Conservation (phyloP, 768 basidiomycete genomes). For the Lepiota subincarnata region DNA sequence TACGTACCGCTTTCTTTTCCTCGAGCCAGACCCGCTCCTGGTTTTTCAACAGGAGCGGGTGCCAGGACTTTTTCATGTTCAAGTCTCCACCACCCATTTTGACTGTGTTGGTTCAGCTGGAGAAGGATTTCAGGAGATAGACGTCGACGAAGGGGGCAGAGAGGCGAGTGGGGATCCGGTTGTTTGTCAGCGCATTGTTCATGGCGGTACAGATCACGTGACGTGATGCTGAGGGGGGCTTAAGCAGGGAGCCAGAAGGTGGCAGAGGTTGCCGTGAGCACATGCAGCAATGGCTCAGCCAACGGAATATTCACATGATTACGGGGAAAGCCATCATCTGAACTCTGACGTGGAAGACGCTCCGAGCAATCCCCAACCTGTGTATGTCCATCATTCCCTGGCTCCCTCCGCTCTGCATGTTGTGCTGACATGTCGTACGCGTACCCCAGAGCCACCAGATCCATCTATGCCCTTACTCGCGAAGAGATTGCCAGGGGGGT, state of each 20-base stretch:
- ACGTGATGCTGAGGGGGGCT: not conserved
- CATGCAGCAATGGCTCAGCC: constrained; percentile 32
- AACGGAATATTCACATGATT: constrained; percentile 30
- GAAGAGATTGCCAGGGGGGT: constrained; percentile 80
- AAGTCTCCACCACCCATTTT: constrained; percentile 99
- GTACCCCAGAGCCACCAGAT: constrained; percentile 57
- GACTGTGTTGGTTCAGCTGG: constrained; percentile 21
- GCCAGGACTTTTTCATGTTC: constrained; percentile 99
- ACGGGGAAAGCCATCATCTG: constrained; percentile 32
- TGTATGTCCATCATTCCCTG: constrained; percentile 20
- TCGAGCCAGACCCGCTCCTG: constrained; percentile 99
- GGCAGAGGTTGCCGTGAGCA: not conserved
- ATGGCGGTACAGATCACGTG: constrained; percentile 3
- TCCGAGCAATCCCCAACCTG: constrained; percentile 16
- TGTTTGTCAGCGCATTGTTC: constrained; percentile 7
- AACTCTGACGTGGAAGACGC: constrained; percentile 19
- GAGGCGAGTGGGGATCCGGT: not conserved
- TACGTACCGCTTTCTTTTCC: constrained; percentile 90
- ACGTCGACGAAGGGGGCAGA: not conserved
- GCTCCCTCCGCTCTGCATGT: constrained; percentile 11
- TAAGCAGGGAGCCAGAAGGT: not conserved
- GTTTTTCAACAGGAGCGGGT: constrained; percentile 95
- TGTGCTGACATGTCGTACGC: constrained; percentile 16
- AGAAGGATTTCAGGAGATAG: not conserved
- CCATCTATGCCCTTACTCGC: constrained; percentile 82